These are phyloP conservation scores for Acer negundo DNA, from an alignment of 345 rosid species.

Conservation along the genomic window DNA sequence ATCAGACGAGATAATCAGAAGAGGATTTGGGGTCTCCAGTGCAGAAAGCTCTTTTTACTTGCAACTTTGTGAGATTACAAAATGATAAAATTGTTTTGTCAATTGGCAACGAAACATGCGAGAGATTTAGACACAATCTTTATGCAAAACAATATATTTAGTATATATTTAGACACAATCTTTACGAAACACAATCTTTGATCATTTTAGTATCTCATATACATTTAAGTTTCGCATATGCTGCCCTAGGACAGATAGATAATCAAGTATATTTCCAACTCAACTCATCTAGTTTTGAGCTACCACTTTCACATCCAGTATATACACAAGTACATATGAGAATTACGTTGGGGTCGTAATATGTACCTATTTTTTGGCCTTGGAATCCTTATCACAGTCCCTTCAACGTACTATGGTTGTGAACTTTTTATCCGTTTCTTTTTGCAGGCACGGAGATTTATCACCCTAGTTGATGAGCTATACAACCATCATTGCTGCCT, in stretches of 20 bases:
- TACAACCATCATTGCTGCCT: conserved; percentile 92
- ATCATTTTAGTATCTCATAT: neutral
- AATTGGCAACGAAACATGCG: neutral
- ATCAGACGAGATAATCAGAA: neutral
- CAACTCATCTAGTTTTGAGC: neutral
- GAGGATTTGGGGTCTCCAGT: neutral
- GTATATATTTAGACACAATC: neutral
- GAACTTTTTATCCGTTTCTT: neutral
- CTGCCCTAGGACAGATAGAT: neutral
- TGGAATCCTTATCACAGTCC: neutral
- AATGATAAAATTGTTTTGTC: neutral
- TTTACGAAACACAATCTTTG: neutral
- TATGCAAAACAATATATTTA: neutral
- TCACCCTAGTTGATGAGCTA: conserved; percentile 88
- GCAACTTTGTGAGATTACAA: too few relatives aligned
- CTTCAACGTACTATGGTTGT: neutral
- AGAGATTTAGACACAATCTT: neutral
- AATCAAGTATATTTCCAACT: neutral
- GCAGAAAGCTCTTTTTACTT: neutral
- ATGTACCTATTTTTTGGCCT: neutral
- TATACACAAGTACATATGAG: neutral
- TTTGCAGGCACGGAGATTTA: conserved; percentile 91
- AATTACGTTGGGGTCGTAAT: neutral
- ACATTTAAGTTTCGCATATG: neutral
- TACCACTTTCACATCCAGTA: neutral